Percentiles rank a stretch among this genome's conserved stretches.
Evolutionary conservation across 1,284 basidiomycete species (phyloP).

Genomic region (Papiliotrema flavescens): DNA sequence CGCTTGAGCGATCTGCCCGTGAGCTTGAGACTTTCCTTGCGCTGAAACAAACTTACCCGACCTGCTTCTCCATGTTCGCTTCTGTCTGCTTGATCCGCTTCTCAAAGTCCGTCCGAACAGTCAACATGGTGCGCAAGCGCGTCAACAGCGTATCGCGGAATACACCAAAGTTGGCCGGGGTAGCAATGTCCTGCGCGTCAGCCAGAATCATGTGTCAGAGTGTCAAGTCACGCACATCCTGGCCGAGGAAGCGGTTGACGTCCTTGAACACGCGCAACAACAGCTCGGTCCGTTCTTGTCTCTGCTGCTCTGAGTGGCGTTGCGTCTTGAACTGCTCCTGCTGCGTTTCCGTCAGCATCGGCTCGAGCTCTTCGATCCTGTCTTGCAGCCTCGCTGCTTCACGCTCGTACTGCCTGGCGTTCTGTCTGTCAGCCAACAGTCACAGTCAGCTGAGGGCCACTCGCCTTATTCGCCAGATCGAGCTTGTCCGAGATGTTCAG

Average conservation of each 20-base stretch:
- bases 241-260: conserved; percentile 87
- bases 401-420: conserved; percentile 61
- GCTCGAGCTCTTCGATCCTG: conserved; percentile 71
- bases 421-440: conserved; percentile 24
- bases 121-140: conserved; percentile 74
- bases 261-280: conserved; percentile 90
- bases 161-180: conserved; percentile 73
- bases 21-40: background rate
- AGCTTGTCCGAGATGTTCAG: conserved; percentile 81
- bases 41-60: conserved; percentile 42
- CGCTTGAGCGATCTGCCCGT: conserved; percentile 65
- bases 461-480: conserved; percentile 60
- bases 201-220: background rate
- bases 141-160: conserved; percentile 87
- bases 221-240: conserved; percentile 61
- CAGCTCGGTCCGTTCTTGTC: conserved; percentile 87
- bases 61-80: conserved; percentile 43
- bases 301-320: conserved; percentile 77
- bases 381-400: conserved; percentile 60
- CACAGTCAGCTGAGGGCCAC: too few relatives aligned
- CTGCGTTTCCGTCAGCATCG: conserved; percentile 77
- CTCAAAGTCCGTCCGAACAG: conserved; percentile 82
- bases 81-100: conserved; percentile 80
- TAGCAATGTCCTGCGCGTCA: conserved; percentile 38
- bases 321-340: conserved; percentile 67